Percentiles rank a stretch among this genome's conserved stretches.
These are phyloP conservation scores for Talaromyces proteolyticus DNA, from an alignment of 495 filamentous ascomycete genomes.

Conservation along the genomic window DNA sequence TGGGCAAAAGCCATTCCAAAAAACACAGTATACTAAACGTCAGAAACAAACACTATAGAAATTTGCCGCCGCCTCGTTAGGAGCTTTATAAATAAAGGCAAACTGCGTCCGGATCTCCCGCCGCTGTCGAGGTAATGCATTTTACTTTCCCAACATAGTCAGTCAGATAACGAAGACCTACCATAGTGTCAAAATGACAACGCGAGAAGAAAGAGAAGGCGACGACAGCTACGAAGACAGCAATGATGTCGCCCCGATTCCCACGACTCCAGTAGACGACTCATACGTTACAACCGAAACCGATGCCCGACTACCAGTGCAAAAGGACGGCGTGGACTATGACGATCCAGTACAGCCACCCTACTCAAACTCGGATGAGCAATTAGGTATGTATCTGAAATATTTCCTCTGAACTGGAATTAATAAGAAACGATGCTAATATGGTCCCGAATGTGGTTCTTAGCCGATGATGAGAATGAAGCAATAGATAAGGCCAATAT, in stretches of 20 bases:
- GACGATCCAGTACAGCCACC: constrained; percentile 20
- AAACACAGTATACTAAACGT: too few species aligned
- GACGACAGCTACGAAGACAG: constrained; percentile 23
- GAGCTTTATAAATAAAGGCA: too few species aligned
- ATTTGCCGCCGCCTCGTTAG: too few species aligned
- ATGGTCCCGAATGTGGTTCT: too few species aligned
- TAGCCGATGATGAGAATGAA: constrained; percentile 18
- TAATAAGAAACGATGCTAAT: not conserved
- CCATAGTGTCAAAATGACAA: constrained; percentile 21
- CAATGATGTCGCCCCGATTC: constrained; percentile 19
- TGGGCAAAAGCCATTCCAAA: too few species aligned
- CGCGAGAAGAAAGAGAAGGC: constrained; percentile 17
- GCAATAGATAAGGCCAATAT: constrained; percentile 20
- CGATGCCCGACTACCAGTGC: not conserved
- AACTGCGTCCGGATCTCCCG: too few species aligned
- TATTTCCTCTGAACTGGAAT: not conserved
- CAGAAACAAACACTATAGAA: too few species aligned
- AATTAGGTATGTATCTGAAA: constrained; percentile 17
- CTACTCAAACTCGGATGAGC: constrained; percentile 15
- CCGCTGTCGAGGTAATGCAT: not conserved
- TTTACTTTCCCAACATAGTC: too few species aligned
- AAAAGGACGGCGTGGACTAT: constrained; percentile 12
- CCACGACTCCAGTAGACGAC: constrained; percentile 11
- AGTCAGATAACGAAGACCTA: not conserved
- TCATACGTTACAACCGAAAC: constrained; percentile 8